phyloP scores from a whole-genome alignment of 257 asterid species.

The Primulina tabacum region DNA sequence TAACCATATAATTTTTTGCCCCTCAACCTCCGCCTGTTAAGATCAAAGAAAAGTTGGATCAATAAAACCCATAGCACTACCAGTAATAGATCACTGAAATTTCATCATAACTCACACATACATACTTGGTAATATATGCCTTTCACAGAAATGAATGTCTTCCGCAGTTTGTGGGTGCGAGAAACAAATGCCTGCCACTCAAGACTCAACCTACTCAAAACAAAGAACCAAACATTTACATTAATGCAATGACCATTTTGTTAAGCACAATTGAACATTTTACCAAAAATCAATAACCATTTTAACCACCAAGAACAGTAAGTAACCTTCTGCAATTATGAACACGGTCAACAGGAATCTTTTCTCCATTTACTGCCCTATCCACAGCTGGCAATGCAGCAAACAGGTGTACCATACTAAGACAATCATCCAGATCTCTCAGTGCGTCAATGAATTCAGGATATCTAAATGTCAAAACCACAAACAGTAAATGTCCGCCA shows the following conservation, averaged over 20 bases:
- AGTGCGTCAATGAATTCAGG: constrained; percentile 86
- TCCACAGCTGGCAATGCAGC: constrained; percentile 95
- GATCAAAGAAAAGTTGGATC: background rate
- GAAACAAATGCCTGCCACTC: constrained; percentile 96
- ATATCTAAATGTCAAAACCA: constrained; percentile 48
- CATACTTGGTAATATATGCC: constrained; percentile 93
- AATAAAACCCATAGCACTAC: constrained; percentile 14
- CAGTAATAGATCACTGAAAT: constrained; percentile 17
- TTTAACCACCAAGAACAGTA: background rate
- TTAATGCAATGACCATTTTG: constrained; percentile 13
- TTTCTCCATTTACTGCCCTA: constrained; percentile 71
- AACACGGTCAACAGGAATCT: constrained; percentile 70
- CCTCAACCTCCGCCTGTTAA: too few species aligned
- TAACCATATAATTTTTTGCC: too few species aligned
- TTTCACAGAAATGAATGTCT: constrained; percentile 89
- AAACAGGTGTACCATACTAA: constrained; percentile 92
- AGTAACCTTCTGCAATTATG: constrained; percentile 85
- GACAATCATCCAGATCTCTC: constrained; percentile 93
- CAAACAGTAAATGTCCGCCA: constrained; percentile 10
- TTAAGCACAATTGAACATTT: background rate
- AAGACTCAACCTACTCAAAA: constrained; percentile 69
- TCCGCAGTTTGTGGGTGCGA: constrained; percentile 83
- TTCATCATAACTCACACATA: background rate
- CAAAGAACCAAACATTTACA: constrained; percentile 1
- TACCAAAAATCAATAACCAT: background rate